Conservation (phyloP, 202 grass and related monocot species). For the Digitaria exilis region DNA sequence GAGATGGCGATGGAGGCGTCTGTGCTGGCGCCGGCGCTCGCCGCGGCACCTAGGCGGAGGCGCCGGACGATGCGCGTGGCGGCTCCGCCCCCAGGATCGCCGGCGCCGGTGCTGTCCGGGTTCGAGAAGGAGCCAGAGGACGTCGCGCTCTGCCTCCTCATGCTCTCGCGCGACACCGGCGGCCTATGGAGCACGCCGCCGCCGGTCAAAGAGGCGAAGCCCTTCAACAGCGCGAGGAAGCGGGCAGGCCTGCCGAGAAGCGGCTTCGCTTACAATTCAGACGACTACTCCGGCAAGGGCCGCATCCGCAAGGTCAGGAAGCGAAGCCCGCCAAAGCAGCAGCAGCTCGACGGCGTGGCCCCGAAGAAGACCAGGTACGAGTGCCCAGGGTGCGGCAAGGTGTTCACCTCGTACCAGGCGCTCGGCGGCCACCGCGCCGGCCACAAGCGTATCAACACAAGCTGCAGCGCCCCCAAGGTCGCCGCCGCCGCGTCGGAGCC, state of each 20-base stretch:
- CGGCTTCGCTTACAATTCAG: constrained; percentile 27
- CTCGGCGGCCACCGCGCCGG: constrained; percentile 72
- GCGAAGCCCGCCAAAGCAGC: constrained; percentile 31
- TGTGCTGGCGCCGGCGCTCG: background rate
- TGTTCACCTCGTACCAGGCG: constrained; percentile 69
- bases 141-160: constrained; percentile 66
- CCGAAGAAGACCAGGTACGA: constrained; percentile 52
- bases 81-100: constrained; percentile 27
- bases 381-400: constrained; percentile 55
- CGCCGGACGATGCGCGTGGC: constrained; percentile 50
- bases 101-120: constrained; percentile 28
- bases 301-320: constrained; percentile 30
- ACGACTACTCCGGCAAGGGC: constrained; percentile 35
- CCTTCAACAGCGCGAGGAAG: background rate
- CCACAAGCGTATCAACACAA: constrained; percentile 71
- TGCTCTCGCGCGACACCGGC: constrained; percentile 64
- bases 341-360: background rate
- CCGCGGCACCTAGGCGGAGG: constrained; percentile 32
- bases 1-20: background rate
- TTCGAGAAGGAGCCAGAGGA: constrained; percentile 63
- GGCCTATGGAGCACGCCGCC: constrained; percentile 35
- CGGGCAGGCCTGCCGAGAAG: constrained; percentile 8
- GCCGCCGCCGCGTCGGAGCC: constrained; percentile 18
- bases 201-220: constrained; percentile 16
- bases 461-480: constrained; percentile 50